These are phyloP conservation scores for Phytophthora cajani DNA, from an alignment of 352 stramenopile species.

Conservation along the genomic window DNA sequence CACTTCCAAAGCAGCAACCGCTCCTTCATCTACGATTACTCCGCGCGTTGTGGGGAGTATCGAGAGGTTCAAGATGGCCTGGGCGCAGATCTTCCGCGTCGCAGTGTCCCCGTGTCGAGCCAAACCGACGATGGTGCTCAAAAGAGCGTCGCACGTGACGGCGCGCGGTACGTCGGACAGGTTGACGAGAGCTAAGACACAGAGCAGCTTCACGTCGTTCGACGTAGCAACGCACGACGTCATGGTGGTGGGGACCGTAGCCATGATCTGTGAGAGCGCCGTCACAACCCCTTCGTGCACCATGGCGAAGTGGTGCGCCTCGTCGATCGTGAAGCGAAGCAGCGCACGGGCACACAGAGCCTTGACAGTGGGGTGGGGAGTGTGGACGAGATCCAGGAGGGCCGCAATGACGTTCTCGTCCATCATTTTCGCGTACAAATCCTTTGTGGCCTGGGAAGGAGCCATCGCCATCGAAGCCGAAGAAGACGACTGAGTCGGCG, in stretches of 20 bases:
- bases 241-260: slow-evolving; percentile 37
- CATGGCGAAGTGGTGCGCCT: slow-evolving; percentile 78
- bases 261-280: slow-evolving; percentile 72
- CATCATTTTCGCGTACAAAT: slow-evolving; percentile 76
- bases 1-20: slow-evolving; percentile 59
- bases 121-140: slow-evolving; percentile 59
- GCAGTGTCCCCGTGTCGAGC: slow-evolving; percentile 37
- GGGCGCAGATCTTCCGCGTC: slow-evolving; percentile 48
- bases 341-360: slow-evolving; percentile 70
- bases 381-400: slow-evolving; percentile 76
- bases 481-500: slow-evolving; percentile 21
- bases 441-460: slow-evolving; percentile 43
- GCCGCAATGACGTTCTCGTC: slow-evolving; percentile 66
- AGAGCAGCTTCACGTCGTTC: slow-evolving; percentile 62
- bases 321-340: slow-evolving; percentile 78
- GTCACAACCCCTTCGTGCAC: slow-evolving; percentile 80
- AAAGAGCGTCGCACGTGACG: slow-evolving; percentile 73
- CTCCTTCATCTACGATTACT: slow-evolving; percentile 78
- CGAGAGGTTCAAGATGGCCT: slow-evolving; percentile 79
- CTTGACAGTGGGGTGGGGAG: slow-evolving; percentile 68
- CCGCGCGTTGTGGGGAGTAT: slow-evolving; percentile 79
- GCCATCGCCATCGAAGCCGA: slow-evolving; percentile 20
- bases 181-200: slow-evolving; percentile 79
- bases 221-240: slow-evolving; percentile 36
- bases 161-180: slow-evolving; percentile 71